Conservation (phyloP, 495 filamentous ascomycete genomes). For the Chaetomium tenue region DNA sequence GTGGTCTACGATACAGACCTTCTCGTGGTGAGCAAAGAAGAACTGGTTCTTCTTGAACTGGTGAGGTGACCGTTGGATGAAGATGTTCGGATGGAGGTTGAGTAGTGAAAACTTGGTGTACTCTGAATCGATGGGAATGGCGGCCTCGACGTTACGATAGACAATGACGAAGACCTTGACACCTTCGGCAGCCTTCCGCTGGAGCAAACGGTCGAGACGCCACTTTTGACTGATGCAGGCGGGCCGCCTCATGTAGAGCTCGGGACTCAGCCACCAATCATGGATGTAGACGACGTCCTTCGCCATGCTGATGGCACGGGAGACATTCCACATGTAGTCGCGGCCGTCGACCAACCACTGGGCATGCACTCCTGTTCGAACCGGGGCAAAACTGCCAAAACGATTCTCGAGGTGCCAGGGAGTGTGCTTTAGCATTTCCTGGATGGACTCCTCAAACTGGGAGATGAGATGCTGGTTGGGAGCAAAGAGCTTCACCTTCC, state of each 20-base stretch:
- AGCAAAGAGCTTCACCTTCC: conserved; percentile 86
- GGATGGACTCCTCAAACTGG: conserved; percentile 91
- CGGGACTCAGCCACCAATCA: conserved; percentile 98
- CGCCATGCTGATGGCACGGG: conserved; percentile 93
- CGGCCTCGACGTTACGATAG: conserved; percentile 97
- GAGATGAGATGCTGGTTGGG: conserved; percentile 83
- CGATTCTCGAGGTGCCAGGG: conserved; percentile 79
- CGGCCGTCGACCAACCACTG: conserved; percentile 97
- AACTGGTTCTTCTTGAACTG: conserved; percentile 99
- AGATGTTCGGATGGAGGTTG: conserved; percentile 92
- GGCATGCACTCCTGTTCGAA: conserved; percentile 80
- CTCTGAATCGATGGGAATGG: conserved; percentile 97
- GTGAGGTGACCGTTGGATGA: conserved; percentile 93
- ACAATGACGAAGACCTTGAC: conserved; percentile 99
- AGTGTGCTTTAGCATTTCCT: conserved; percentile 75
- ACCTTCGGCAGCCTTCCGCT: conserved; percentile 88
- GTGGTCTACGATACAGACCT: conserved; percentile 93
- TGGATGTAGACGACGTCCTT: conserved; percentile 99
- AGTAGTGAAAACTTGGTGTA: conserved; percentile 98
- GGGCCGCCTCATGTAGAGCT: conserved; percentile 92
- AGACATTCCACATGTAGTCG: conserved; percentile 99
- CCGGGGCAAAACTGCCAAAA: conserved; percentile 91
- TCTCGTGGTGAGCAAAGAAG: conserved; percentile 99
- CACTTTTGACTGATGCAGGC: conserved; percentile 98
- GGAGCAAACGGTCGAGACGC: conserved; percentile 91